These are phyloP conservation scores for Ceratocystis lukuohia DNA, from an alignment of 2,329 filamentous ascomycete genomes.

Conservation along the genomic window DNA sequence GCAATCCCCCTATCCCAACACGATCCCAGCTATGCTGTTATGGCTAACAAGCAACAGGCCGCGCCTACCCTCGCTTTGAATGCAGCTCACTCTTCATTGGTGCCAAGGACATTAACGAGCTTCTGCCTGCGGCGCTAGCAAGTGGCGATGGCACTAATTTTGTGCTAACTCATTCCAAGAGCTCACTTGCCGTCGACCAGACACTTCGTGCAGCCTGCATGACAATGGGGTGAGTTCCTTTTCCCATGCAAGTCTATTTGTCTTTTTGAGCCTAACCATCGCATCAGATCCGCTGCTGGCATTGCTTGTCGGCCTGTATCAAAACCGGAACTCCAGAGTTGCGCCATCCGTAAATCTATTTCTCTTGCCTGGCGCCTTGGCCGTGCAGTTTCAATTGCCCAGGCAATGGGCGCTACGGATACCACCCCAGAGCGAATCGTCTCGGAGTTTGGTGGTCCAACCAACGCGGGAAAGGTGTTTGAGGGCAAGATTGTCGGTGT, in stretches of 20 bases:
- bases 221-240: conserved; percentile 19
- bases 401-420: conserved; percentile 31
- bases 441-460: conserved; percentile 29
- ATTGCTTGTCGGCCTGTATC: conserved; percentile 26
- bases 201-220: conserved; percentile 19
- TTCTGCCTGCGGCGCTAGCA: conserved; percentile 23
- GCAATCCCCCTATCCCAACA: background rate
- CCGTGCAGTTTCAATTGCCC: conserved; percentile 34
- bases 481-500: conserved; percentile 23
- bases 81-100: conserved; percentile 25
- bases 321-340: conserved; percentile 25
- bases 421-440: conserved; percentile 29
- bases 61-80: conserved; percentile 24
- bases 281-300: conserved; percentile 27
- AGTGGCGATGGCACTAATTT: conserved; percentile 22
- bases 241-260: background rate
- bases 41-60: conserved; percentile 18
- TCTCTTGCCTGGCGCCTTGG: conserved; percentile 36
- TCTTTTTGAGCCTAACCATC: conserved; percentile 11
- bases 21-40: background rate
- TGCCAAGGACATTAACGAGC: conserved; percentile 24
- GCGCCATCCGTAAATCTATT: conserved; percentile 27
- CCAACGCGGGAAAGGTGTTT: conserved; percentile 23
- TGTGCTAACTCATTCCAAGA: conserved; percentile 17
- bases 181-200: conserved; percentile 21